Evolutionary conservation across 306 rosid genomes (phyloP).

Genomic region (Trifolium subterraneum): DNA sequence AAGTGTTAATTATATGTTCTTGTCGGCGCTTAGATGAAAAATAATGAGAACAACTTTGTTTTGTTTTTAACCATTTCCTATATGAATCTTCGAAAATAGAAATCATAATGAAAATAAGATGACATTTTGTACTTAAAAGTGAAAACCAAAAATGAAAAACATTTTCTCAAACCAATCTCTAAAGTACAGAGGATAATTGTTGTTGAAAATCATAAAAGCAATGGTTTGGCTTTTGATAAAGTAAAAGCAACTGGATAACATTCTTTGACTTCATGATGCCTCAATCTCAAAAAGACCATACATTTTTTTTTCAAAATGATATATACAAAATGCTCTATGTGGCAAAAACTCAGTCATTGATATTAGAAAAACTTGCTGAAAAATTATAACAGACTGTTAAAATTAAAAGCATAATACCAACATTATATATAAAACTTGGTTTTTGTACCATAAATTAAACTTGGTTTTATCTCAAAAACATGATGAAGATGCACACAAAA

Average conservation of each 20-base stretch:
- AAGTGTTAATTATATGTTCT: too few relatives aligned
- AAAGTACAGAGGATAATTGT: background rate
- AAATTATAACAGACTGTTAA: too few relatives aligned
- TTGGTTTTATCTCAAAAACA: background rate
- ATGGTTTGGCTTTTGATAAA: constrained; percentile 38
- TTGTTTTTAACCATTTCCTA: too few relatives aligned
- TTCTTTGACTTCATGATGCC: constrained; percentile 6
- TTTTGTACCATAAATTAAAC: background rate
- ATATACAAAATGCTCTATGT: background rate
- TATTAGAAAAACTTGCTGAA: too few relatives aligned
- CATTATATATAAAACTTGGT: background rate
- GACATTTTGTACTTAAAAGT: background rate
- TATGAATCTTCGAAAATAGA: too few relatives aligned
- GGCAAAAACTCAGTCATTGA: constrained; percentile 3
- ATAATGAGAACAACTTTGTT: too few relatives aligned
- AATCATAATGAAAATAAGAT: background rate
- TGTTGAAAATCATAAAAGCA: constrained; percentile 10
- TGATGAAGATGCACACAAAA: constrained; percentile 8
- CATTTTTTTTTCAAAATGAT: background rate
- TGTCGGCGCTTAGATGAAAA: too few relatives aligned
- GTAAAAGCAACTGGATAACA: constrained; percentile 31
- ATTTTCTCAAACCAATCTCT: background rate
- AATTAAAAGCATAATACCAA: background rate
- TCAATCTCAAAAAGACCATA: background rate
- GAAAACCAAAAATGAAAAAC: background rate